A percentile compares a stretch with the other conserved stretches of the same genome.
These are phyloP conservation scores for Penicillium digitatum DNA, from an alignment of 2,329 filamentous ascomycete genomes.

Conservation along the genomic window DNA sequence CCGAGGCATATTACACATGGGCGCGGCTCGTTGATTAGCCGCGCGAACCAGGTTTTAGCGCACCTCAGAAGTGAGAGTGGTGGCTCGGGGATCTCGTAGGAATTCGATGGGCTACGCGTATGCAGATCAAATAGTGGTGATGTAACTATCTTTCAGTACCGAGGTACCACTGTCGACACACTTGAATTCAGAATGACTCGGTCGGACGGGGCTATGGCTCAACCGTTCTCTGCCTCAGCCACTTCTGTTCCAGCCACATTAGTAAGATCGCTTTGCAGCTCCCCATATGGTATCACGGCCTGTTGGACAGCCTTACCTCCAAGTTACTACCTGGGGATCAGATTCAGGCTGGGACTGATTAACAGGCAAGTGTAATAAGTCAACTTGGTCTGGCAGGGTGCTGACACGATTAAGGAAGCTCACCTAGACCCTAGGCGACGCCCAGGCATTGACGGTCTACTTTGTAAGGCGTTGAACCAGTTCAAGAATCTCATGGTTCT, in stretches of 20 bases:
- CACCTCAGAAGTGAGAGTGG: not conserved
- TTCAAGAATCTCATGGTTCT: not conserved
- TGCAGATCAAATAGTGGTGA: not conserved
- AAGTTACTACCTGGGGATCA: not conserved
- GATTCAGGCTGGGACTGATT: not conserved
- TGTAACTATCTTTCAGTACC: not conserved
- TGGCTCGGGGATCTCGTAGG: not conserved
- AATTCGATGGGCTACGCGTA: not conserved
- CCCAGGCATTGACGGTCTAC: not conserved
- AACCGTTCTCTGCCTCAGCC: not conserved
- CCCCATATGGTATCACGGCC: not conserved
- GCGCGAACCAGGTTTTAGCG: not conserved
- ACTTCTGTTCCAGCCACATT: constrained; percentile 1
- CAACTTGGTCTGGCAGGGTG: not conserved
- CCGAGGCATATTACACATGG: not conserved
- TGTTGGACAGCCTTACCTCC: not conserved
- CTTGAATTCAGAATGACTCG: not conserved
- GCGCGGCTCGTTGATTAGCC: not conserved
- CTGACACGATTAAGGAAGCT: not conserved
- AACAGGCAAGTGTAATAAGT: not conserved
- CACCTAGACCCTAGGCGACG: not conserved
- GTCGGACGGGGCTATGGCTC: not conserved
- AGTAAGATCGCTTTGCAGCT: not conserved
- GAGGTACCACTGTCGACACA: not conserved
- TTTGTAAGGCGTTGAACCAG: not conserved